Conservation (phyloP, 2,329 filamentous ascomycete genomes). For the Aspergillus felis region DNA sequence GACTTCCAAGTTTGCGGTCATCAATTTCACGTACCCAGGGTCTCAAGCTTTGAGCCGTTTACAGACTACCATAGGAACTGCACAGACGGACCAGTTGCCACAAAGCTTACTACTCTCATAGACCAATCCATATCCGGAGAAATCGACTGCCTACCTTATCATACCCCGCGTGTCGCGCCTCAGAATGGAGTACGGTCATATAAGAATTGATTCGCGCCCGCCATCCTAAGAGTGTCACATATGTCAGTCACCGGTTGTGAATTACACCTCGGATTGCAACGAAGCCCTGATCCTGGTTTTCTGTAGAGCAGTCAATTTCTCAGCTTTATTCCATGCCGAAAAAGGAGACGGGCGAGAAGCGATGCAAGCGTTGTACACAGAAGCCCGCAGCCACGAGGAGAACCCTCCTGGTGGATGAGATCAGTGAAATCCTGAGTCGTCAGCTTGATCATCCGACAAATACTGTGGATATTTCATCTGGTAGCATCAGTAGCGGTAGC, state of each 20-base stretch:
- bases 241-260: not conserved
- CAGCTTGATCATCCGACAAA: not conserved
- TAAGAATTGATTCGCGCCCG: not conserved
- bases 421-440: not conserved
- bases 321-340: not conserved
- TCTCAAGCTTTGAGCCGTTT: not conserved
- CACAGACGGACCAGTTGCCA: not conserved
- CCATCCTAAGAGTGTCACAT: not conserved
- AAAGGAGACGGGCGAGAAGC: not conserved
- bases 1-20: too few species aligned
- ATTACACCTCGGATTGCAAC: not conserved
- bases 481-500: not conserved
- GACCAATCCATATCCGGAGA: not conserved
- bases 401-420: not conserved
- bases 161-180: not conserved
- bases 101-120: not conserved
- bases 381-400: not conserved
- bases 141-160: not conserved
- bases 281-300: not conserved
- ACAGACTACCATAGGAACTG: not conserved
- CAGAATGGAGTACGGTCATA: too few species aligned
- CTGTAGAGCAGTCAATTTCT: not conserved
- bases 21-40: too few species aligned
- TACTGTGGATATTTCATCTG: not conserved
- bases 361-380: not conserved